These are phyloP conservation scores for Penicillium psychrofluorescens DNA, from an alignment of 495 filamentous ascomycete genomes.

Conservation along the genomic window DNA sequence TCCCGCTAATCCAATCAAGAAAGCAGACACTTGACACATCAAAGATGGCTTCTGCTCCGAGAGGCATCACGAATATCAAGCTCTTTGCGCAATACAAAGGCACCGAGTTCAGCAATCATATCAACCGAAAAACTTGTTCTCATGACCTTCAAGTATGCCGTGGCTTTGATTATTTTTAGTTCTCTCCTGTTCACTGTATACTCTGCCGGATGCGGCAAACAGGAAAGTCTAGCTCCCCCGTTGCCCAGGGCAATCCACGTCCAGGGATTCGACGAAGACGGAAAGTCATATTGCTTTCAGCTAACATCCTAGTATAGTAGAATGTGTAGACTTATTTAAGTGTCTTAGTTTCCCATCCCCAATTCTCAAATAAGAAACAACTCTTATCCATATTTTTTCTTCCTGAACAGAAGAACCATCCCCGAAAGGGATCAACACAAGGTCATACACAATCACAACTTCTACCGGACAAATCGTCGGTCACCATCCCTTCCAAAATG, in stretches of 20 bases:
- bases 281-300: not conserved
- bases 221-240: not conserved
- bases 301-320: not conserved
- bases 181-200: not conserved
- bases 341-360: not conserved
- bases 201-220: slow-evolving; percentile 4
- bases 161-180: not conserved
- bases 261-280: slow-evolving; percentile 4
- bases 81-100: no score
- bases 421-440: not conserved
- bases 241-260: not conserved
- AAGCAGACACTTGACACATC: no score
- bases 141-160: no score
- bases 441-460: not conserved
- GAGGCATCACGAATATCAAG: no score
- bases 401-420: not conserved
- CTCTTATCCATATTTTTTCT: not conserved
- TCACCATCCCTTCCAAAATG: slow-evolving; percentile 6
- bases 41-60: no score
- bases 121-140: no score
- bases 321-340: not conserved
- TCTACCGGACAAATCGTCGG: not conserved
- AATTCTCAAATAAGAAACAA: not conserved
- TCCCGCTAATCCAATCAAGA: no score
- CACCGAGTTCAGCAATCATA: no score